Conservation (phyloP, 1,284 basidiomycete genomes). For the Moniliella sp. region DNA sequence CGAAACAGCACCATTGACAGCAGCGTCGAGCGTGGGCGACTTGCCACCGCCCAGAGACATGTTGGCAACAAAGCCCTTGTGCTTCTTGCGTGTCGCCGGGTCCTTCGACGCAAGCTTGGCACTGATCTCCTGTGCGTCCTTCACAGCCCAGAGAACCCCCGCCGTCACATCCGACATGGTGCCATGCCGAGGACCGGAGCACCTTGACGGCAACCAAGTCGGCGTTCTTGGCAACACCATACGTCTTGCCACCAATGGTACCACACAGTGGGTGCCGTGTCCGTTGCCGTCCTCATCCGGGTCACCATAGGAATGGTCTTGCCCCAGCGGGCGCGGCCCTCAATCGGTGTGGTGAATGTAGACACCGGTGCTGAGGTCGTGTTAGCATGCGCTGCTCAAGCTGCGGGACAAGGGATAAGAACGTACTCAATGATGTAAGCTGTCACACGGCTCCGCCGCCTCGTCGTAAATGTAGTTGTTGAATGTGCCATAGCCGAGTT, state of each 20-base stretch:
- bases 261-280: constrained; percentile 51
- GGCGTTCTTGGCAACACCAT: constrained; percentile 85
- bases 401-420: no score
- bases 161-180: constrained; percentile 79
- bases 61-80: constrained; percentile 90
- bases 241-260: constrained; percentile 47
- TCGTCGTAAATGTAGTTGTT: constrained; percentile 58
- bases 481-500: constrained; percentile 63
- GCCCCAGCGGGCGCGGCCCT: constrained; percentile 48
- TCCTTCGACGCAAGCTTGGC: constrained; percentile 46
- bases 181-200: constrained; percentile 71
- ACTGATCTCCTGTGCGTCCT: constrained; percentile 43
- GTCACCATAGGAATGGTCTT: constrained; percentile 42
- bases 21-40: constrained; percentile 61
- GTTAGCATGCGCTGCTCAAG: no score
- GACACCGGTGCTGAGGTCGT: constrained; percentile 79
- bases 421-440: constrained; percentile 49
- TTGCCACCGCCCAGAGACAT: constrained; percentile 94
- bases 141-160: constrained; percentile 49
- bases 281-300: constrained; percentile 51
- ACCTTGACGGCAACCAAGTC: constrained; percentile 91
- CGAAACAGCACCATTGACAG: constrained; percentile 65
- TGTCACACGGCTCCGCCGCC: constrained; percentile 61
- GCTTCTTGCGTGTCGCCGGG: constrained; percentile 45
- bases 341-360: constrained; percentile 66